Conservation (phyloP, 2,329 filamentous ascomycete species). For the Calycina marina region DNA sequence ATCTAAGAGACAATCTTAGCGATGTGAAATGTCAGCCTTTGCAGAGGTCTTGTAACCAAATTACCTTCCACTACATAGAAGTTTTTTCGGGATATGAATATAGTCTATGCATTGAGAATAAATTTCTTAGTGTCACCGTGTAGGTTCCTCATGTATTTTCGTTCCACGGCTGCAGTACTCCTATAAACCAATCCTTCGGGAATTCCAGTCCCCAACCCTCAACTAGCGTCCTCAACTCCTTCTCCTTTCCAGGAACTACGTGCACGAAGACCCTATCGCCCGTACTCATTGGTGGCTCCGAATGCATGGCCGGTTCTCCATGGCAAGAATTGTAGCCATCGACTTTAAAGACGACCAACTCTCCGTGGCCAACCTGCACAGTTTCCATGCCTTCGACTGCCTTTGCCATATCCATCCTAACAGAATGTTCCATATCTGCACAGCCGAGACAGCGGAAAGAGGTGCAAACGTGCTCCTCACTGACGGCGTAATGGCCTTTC, state of each 20-base stretch:
- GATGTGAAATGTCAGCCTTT: too few species aligned
- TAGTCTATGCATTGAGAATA: too few species aligned
- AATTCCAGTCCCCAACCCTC: conserved; percentile 5
- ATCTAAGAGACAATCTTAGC: too few species aligned
- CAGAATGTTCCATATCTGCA: conserved; percentile 3
- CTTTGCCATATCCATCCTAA: conserved; percentile 1
- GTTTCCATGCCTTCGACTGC: conserved; percentile 3
- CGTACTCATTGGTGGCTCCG: conserved; percentile 1
- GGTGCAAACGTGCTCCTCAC: conserved; percentile 2
- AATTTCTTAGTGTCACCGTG: too few species aligned
- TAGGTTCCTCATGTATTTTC: too few species aligned
- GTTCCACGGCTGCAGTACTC: not conserved
- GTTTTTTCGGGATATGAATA: too few species aligned
- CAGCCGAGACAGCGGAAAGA: conserved; percentile 4
- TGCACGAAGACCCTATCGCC: conserved; percentile 5
- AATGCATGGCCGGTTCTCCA: conserved; percentile 3
- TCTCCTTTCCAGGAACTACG: conserved; percentile 4
- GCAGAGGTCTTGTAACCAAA: too few species aligned
- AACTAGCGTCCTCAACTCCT: conserved; percentile 2
- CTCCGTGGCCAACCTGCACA: not conserved
- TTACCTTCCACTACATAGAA: too few species aligned
- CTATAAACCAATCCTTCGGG: conserved; percentile 4
- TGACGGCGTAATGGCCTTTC: conserved; percentile 1
- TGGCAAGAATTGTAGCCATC: not conserved
- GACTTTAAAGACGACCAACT: conserved; percentile 2